Percentiles rank a stretch among this genome's conserved stretches.
phyloP scores from a whole-genome alignment of 2,329 filamentous ascomycete species.

The Diplodia corticola region DNA sequence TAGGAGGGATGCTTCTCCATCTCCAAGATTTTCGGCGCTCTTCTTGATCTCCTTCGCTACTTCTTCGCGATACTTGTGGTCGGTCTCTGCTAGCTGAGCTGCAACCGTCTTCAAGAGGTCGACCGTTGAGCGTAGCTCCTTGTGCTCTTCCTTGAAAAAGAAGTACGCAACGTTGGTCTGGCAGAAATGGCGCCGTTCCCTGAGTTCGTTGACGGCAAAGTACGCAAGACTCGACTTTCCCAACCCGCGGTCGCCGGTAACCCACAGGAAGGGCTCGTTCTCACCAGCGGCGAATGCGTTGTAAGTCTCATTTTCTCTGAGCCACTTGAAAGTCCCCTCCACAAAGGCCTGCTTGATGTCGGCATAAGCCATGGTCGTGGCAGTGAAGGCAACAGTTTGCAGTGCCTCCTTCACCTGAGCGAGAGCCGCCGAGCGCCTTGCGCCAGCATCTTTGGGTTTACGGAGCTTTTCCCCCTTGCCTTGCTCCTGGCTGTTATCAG shows the following conservation, averaged over 20 bases:
- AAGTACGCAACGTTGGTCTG: conserved; percentile 33
- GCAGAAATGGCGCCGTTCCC: conserved; percentile 7
- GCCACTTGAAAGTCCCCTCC: conserved; percentile 36
- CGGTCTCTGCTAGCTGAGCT: conserved; percentile 36
- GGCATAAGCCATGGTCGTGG: conserved; percentile 26
- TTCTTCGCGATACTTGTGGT: conserved; percentile 33
- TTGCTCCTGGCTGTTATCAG: conserved; percentile 21
- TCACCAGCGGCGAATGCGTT: conserved; percentile 31
- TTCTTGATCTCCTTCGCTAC: conserved; percentile 27
- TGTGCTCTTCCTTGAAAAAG: conserved; percentile 41
- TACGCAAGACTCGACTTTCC: conserved; percentile 40
- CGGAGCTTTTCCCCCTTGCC: conserved; percentile 20
- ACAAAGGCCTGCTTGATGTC: conserved; percentile 35
- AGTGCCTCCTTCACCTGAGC: conserved; percentile 28
- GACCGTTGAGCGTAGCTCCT: conserved; percentile 28
- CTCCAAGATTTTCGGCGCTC: conserved; percentile 27
- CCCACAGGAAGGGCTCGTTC: conserved; percentile 29
- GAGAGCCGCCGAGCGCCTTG: conserved; percentile 24
- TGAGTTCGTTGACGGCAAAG: conserved; percentile 25
- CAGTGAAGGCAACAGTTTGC: conserved; percentile 22
- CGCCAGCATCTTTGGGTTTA: conserved; percentile 21
- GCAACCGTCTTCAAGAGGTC: conserved; percentile 33
- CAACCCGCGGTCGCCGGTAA: conserved; percentile 34
- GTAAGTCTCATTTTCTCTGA: conserved; percentile 33
- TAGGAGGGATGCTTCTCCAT: conserved; percentile 27